A percentile compares a stretch with the other conserved stretches of the same genome.
Conservation (phyloP, 2,329 filamentous ascomycete genomes). For the Didymella keratinophila region DNA sequence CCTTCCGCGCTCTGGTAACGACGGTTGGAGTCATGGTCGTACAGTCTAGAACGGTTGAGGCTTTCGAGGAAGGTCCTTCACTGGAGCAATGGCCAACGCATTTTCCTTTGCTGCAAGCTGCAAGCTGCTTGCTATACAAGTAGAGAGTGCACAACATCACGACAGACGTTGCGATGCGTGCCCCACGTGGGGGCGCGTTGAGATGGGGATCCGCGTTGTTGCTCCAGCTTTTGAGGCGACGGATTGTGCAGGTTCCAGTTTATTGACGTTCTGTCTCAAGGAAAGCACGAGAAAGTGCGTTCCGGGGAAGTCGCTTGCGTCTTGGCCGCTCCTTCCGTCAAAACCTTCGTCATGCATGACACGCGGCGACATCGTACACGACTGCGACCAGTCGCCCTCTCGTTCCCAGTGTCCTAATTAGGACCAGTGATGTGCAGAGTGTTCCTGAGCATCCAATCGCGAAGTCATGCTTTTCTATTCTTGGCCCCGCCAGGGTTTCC, state of each 20-base stretch:
- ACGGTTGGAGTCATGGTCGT: conserved; percentile 7
- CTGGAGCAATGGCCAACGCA: background rate
- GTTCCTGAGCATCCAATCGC: conserved; percentile 2
- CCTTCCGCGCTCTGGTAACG: conserved; percentile 1
- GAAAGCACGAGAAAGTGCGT: conserved; percentile 4
- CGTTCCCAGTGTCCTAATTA: conserved; percentile 13
- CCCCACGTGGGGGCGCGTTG: conserved; percentile 3
- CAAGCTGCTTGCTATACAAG: background rate
- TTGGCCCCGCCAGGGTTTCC: conserved; percentile 8
- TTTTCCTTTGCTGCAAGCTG: background rate
- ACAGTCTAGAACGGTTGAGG: conserved; percentile 10
- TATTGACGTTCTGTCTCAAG: conserved; percentile 12
- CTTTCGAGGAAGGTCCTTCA: background rate
- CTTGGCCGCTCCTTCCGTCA: conserved; percentile 17
- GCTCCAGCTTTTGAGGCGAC: conserved; percentile 14
- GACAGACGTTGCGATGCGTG: background rate
- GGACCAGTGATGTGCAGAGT: conserved; percentile 1
- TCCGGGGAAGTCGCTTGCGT: conserved; percentile 7
- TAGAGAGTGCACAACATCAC: background rate
- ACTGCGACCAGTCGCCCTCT: conserved; percentile 8
- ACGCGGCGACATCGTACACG: conserved; percentile 10
- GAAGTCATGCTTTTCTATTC: conserved; percentile 16
- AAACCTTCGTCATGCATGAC: conserved; percentile 11
- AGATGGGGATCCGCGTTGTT: conserved; percentile 12
- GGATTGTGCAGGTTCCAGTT: conserved; percentile 7